Conservation (phyloP, 2,329 filamentous ascomycete species). For the Aspergillus quadrilineatus region DNA sequence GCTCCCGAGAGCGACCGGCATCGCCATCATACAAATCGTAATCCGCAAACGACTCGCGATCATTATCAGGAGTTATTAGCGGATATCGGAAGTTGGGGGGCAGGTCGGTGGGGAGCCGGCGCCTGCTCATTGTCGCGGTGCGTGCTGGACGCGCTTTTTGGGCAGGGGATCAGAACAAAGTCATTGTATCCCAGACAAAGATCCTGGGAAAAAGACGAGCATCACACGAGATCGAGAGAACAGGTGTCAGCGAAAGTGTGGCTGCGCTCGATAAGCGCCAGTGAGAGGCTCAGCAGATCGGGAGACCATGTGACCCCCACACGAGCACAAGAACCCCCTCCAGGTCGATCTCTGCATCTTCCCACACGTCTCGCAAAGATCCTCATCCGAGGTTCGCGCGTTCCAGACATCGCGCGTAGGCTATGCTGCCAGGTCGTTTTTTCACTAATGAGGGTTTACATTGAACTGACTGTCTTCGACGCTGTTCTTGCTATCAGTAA, state of each 20-base stretch:
- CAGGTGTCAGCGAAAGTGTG: neutral
- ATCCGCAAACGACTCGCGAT: conserved; percentile 9
- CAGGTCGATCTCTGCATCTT: neutral
- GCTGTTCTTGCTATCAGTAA: too few species aligned
- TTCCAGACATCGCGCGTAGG: too few species aligned
- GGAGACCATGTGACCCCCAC: neutral
- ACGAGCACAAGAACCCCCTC: too few species aligned
- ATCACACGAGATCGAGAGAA: neutral
- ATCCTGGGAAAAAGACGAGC: neutral
- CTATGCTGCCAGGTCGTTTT: too few species aligned
- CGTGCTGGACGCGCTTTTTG: neutral
- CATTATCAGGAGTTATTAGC: conserved; percentile 7
- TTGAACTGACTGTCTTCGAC: too few species aligned
- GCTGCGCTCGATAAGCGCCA: neutral
- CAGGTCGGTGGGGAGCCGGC: conserved; percentile 3
- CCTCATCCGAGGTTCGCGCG: too few species aligned
- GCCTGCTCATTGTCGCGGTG: conserved; percentile 5
- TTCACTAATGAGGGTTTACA: too few species aligned
- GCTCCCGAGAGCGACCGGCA: conserved; percentile 3
- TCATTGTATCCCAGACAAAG: neutral
- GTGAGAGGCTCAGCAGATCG: conserved; percentile 4
- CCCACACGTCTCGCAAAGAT: too few species aligned
- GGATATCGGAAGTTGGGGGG: conserved; percentile 10
- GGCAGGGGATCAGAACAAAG: neutral
- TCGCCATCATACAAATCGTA: conserved; percentile 4